Conservation (phyloP, 2,329 filamentous ascomycete genomes). For the Fusarium musae region DNA sequence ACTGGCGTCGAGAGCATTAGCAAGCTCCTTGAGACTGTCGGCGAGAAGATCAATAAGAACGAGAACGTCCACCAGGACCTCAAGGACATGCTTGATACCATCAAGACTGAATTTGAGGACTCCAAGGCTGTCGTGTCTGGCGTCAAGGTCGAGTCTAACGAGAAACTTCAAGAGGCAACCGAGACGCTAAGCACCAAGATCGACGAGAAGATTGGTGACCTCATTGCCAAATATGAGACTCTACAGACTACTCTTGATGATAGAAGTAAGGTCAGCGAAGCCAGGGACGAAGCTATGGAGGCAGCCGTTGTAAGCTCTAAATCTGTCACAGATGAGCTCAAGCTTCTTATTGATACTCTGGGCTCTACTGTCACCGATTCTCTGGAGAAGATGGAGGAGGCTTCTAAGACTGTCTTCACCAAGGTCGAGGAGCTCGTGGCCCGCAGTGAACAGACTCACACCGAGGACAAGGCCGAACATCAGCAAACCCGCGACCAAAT, state of each 20-base stretch:
- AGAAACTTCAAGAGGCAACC: slow-evolving; percentile 73
- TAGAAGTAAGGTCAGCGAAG: slow-evolving; percentile 77
- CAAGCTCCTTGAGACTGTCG: slow-evolving; percentile 73
- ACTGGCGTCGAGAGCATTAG: slow-evolving; percentile 78
- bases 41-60: slow-evolving; percentile 70
- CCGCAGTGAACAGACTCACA: slow-evolving; percentile 80
- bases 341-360: slow-evolving; percentile 85
- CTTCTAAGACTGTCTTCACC: slow-evolving; percentile 86
- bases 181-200: slow-evolving; percentile 66
- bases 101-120: slow-evolving; percentile 89
- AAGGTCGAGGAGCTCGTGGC: slow-evolving; percentile 82
- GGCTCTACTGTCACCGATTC: slow-evolving; percentile 83
- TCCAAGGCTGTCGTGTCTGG: slow-evolving; percentile 82
- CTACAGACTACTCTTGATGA: slow-evolving; percentile 80
- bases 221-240: slow-evolving; percentile 90
- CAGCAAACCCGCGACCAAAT: slow-evolving; percentile 84
- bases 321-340: slow-evolving; percentile 85
- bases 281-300: slow-evolving; percentile 77
- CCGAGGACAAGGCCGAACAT: slow-evolving; percentile 81
- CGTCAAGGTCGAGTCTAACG: slow-evolving; percentile 84
- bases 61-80: slow-evolving; percentile 70
- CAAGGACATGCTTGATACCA: slow-evolving; percentile 76
- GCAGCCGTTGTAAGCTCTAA: slow-evolving; percentile 81
- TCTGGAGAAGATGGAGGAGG: slow-evolving; percentile 86
- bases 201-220: slow-evolving; percentile 75